These are phyloP conservation scores for Rosa chinensis DNA, from an alignment of 306 rosid species.

Conservation along the genomic window DNA sequence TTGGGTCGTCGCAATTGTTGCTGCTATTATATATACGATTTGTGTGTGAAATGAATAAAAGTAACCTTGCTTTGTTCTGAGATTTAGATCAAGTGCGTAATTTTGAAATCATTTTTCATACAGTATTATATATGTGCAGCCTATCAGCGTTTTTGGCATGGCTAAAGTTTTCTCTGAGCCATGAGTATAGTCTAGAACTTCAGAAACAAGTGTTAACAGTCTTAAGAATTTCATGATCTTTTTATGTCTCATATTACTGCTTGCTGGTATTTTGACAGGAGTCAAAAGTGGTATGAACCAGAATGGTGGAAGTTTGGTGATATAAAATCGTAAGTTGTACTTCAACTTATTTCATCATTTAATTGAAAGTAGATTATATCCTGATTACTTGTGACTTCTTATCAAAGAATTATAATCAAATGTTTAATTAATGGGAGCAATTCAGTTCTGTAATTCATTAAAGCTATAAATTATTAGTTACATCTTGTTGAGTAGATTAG, in stretches of 20 bases:
- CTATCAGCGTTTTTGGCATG: too few species aligned
- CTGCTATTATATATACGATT: too few species aligned
- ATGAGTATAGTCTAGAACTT: constrained; percentile 49
- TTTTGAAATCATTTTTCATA: too few species aligned
- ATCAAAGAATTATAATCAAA: not conserved
- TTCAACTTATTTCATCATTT: constrained; percentile 19
- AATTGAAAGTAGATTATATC: not conserved
- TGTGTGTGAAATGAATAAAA: too few species aligned
- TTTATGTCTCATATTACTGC: constrained; percentile 29
- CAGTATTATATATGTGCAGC: too few species aligned
- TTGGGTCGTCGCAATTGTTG: too few species aligned
- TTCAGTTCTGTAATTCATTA: not conserved
- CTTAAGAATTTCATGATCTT: not conserved
- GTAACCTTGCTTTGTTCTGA: too few species aligned
- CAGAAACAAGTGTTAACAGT: not conserved
- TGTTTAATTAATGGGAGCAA: not conserved
- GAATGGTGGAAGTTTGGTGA: constrained; percentile 99
- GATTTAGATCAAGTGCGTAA: too few species aligned
- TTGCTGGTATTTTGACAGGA: constrained; percentile 52
- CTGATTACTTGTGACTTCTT: not conserved
- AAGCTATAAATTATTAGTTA: too few species aligned
- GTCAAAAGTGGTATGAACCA: constrained; percentile 93
- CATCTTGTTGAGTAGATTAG: not conserved
- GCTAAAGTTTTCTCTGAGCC: constrained; percentile 40
- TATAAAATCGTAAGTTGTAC: constrained; percentile 74